Base-by-base conservation (phyloP, 495 filamentous ascomycete genomes). In the Friedmanniomyces simplex region DNA sequence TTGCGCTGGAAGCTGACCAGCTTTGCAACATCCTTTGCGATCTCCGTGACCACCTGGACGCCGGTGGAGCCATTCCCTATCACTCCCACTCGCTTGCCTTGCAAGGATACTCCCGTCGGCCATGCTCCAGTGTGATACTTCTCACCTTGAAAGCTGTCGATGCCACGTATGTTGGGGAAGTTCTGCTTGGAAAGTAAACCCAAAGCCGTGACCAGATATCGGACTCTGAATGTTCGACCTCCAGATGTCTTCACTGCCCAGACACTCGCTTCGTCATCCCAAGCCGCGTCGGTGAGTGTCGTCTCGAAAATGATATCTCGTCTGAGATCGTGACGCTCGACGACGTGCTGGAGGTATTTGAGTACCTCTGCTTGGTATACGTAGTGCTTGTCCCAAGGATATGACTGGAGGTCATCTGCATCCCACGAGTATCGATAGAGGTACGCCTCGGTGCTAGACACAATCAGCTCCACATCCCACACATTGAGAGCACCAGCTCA, bases 111-210 rank as follows among this genome's bases (percentile, higher is more conserved):
- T n/a, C 78, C 69, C 36, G 69, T 60, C 28, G 70, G 73, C 53
- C 72, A 75, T 59, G 74, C 74, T 8, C 70, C 75, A 53, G 75
- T 73, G 73, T 79, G 81, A 22, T 73, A 74, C 62, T 78, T 76
- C 61, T 57, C 37, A 10, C 71, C 70, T 52, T 69, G 67, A 61
- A 73, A 73, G 18, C 55, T 65, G 18, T 70, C 55, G 16, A 74
- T 21, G 4, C 68, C 68, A 32, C 56, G 47, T 20, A 72, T 67
- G 12, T 66, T 54, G 14, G 72, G 72, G 61, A 62, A 67, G 32
- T 57, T 62, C 4, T 22, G 36, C 24, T 50, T 36, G 21, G 54
- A 70, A 28, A 72, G 59, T 49, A 71, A 60, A 21, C 69, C 69
- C 30, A 66, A 59, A 18, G 60, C 69, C 24, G 65, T 67, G 42